A percentile compares a stretch with the other conserved stretches of the same genome.
Conservation (phyloP, 139 green algal genomes). For the Zygnema cylindricum region DNA sequence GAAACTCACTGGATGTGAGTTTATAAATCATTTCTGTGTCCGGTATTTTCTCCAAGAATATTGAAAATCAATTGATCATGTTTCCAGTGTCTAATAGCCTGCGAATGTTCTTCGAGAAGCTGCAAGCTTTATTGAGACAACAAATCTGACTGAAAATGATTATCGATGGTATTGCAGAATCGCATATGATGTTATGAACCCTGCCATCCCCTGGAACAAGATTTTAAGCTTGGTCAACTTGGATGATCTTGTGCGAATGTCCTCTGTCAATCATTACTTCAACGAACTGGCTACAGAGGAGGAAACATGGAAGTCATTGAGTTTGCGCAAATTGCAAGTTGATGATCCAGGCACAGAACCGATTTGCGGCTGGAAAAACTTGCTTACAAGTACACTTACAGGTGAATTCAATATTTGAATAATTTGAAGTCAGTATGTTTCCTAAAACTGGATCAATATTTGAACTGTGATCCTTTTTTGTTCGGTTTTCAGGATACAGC, state of each 20-base stretch:
- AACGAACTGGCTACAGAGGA: conserved; percentile 23
- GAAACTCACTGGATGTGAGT: background rate
- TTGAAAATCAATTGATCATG: too few relatives aligned
- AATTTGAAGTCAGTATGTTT: background rate
- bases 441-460: conserved; percentile 1
- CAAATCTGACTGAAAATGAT: background rate
- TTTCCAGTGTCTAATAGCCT: background rate
- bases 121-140: background rate
- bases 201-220: conserved; percentile 32
- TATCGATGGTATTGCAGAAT: background rate
- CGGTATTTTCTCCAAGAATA: too few relatives aligned
- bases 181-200: background rate
- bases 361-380: conserved; percentile 5
- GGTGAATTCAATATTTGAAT: conserved; percentile 1
- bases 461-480: background rate
- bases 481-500: too few relatives aligned
- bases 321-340: conserved; percentile 3
- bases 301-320: background rate
- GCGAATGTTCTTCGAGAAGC: background rate
- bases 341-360: background rate
- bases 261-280: conserved; percentile 13
- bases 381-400: conserved; percentile 13
- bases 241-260: conserved; percentile 17
- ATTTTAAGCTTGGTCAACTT: conserved; percentile 20
- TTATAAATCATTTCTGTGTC: background rate